Conservation (phyloP, 179 eudicot species). For the Amaranthus tricolor region DNA sequence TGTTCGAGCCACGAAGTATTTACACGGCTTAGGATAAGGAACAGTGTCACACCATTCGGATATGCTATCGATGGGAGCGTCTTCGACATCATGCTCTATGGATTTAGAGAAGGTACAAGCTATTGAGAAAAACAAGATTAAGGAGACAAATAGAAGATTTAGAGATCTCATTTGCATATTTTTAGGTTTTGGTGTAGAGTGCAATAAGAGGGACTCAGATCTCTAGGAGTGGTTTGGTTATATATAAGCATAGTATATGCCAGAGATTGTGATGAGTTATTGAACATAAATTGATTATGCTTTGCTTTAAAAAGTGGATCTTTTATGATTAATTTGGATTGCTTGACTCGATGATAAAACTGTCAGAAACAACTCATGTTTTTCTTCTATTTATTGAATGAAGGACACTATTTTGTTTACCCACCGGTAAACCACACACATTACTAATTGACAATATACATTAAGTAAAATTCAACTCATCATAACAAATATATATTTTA, state of each 20-base stretch:
- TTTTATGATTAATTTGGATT: conserved; percentile 2
- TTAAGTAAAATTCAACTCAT: no score
- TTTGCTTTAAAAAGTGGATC: conserved; percentile 18
- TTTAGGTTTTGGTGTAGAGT: neutral
- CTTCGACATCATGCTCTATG: neutral
- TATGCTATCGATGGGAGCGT: conserved; percentile 28
- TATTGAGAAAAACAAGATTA: conserved; percentile 20
- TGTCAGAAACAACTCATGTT: conserved; percentile 25
- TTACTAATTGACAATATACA: no score
- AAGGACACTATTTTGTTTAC: no score
- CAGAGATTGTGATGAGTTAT: neutral
- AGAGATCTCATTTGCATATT: conserved; percentile 18
- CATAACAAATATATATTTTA: no score
- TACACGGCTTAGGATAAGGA: conserved; percentile 66
- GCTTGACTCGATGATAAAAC: conserved; percentile 10
- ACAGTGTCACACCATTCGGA: conserved; percentile 67
- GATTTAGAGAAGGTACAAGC: conserved; percentile 13
- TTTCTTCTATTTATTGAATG: no score
- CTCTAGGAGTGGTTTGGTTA: conserved; percentile 32
- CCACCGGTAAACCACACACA: no score
- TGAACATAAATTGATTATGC: neutral
- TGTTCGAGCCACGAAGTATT: conserved; percentile 44
- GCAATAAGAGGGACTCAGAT: conserved; percentile 18
- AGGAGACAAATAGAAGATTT: conserved; percentile 5
- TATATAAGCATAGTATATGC: conserved; percentile 16